These are phyloP conservation scores for Morella rubra DNA, from an alignment of 306 rosid species.

Conservation along the genomic window DNA sequence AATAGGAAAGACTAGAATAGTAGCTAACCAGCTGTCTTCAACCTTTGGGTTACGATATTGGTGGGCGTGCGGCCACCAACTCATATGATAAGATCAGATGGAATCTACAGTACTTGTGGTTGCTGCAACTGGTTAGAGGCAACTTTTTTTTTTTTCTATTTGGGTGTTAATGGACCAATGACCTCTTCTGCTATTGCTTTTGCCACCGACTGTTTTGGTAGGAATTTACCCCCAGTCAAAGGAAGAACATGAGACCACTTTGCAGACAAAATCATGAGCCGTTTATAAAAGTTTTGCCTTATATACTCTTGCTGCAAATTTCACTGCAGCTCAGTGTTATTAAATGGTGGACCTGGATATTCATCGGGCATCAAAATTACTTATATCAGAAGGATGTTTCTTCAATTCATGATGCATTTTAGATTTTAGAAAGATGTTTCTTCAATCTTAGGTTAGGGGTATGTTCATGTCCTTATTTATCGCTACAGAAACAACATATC, in stretches of 20 bases:
- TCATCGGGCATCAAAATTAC: background rate
- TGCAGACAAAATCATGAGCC: too few relatives aligned
- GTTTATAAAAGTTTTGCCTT: background rate
- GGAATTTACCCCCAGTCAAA: background rate
- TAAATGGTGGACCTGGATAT: too few relatives aligned
- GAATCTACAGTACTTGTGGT: background rate
- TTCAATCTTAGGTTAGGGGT: too few relatives aligned
- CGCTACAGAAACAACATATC: too few relatives aligned
- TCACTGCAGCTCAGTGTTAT: too few relatives aligned
- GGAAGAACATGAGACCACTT: background rate
- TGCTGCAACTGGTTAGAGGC: background rate
- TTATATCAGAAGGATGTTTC: background rate
- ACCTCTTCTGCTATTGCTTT: background rate
- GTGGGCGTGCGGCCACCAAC: background rate
- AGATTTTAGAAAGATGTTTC: background rate
- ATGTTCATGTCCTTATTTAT: too few relatives aligned
- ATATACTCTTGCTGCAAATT: background rate
- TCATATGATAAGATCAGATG: background rate
- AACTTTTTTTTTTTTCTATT: background rate
- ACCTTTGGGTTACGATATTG: background rate
- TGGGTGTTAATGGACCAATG: background rate
- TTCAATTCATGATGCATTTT: too few relatives aligned
- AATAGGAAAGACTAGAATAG: background rate
- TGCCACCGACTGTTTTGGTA: background rate
- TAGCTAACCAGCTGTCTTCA: background rate